phyloP scores from a whole-genome alignment of 352 stramenopile species.

The Phytophthora foliorum region DNA sequence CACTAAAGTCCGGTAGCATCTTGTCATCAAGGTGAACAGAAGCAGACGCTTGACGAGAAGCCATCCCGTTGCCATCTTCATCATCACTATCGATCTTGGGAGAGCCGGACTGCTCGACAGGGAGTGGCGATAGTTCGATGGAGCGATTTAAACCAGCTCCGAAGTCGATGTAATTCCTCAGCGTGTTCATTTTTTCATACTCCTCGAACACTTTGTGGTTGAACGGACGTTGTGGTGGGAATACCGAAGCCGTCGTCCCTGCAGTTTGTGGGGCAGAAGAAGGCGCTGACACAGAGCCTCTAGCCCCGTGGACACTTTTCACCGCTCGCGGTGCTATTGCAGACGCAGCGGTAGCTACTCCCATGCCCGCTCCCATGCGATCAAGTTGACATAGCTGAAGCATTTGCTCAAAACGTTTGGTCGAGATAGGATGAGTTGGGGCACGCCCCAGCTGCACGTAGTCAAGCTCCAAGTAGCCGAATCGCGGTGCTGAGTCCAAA shows the following conservation, averaged over 20 bases:
- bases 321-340: neutral
- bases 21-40: constrained; percentile 6
- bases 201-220: constrained; percentile 59
- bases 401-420: constrained; percentile 75
- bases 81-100: constrained; percentile 26
- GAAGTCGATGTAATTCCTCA: constrained; percentile 72
- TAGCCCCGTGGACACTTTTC: constrained; percentile 8
- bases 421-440: constrained; percentile 54
- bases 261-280: neutral
- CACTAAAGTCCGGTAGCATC: neutral
- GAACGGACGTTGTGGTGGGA: constrained; percentile 52
- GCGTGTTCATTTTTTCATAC: constrained; percentile 71
- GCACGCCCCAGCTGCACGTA: constrained; percentile 68
- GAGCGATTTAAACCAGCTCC: constrained; percentile 58
- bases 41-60: neutral
- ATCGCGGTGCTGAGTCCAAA: constrained; percentile 71
- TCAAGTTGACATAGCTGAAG: constrained; percentile 65
- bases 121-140: constrained; percentile 48
- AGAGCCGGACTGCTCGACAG: neutral
- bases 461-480: constrained; percentile 81
- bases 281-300: constrained; percentile 10
- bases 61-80: constrained; percentile 16
- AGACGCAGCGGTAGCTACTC: constrained; percentile 9
- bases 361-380: constrained; percentile 55
- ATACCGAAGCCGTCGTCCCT: constrained; percentile 23